Percentiles rank a stretch among this genome's conserved stretches.
Conservation (phyloP, 176 grass and related monocot genomes). For the Ensete glaucum region DNA sequence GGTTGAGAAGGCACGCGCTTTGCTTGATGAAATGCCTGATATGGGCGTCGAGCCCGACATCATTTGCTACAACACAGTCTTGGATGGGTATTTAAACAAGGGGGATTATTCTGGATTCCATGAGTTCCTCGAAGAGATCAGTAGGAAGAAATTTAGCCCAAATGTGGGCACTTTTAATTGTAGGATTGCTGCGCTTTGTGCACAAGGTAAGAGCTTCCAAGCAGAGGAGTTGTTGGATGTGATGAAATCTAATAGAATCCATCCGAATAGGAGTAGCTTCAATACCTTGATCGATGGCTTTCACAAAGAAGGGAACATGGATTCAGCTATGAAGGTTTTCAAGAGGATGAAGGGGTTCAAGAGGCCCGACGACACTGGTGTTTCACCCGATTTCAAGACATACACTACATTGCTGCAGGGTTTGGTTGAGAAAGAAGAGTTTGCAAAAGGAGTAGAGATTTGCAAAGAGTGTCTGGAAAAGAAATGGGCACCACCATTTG, state of each 20-base stretch:
- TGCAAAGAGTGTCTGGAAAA: constrained; percentile 51
- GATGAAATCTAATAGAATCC: constrained; percentile 35
- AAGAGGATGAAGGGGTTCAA: constrained; percentile 44
- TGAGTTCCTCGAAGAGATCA: constrained; percentile 37
- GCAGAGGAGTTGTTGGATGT: constrained; percentile 46
- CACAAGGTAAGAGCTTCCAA: constrained; percentile 43
- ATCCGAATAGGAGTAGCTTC: constrained; percentile 35
- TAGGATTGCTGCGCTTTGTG: constrained; percentile 45
- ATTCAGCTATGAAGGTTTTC: constrained; percentile 40
- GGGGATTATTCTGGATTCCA: constrained; percentile 35
- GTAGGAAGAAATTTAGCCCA: constrained; percentile 25
- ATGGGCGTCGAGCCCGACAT: constrained; percentile 43
- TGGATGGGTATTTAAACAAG: constrained; percentile 44
- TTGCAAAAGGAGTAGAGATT: constrained; percentile 36
- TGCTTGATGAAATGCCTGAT: constrained; percentile 61
- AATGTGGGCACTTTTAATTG: constrained; percentile 53
- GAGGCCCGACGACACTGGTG: constrained; percentile 25
- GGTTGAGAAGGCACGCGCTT: constrained; percentile 10
- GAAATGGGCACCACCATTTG: constrained; percentile 62
- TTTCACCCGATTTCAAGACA: constrained; percentile 46
- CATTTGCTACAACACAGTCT: constrained; percentile 67
- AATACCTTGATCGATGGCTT: constrained; percentile 51
- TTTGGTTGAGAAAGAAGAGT: constrained; percentile 43
- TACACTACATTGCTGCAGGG: constrained; percentile 43
- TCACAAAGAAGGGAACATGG: constrained; percentile 44